Conservation (phyloP, 1,284 basidiomycete genomes). For the Ceratobasidium theobromae region DNA sequence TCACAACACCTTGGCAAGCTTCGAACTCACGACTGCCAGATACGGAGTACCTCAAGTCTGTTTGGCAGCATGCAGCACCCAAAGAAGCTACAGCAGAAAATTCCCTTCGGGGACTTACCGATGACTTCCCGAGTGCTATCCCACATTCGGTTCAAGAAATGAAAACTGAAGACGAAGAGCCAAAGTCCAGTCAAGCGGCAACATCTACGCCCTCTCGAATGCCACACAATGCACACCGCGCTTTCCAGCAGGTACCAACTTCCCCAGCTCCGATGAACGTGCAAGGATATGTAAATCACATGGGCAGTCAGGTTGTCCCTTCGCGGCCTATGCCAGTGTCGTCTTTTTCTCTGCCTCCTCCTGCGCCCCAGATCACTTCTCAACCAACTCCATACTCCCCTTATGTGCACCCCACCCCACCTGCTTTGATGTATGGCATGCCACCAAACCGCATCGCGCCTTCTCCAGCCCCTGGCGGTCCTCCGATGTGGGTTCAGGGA, state of each 20-base stretch:
- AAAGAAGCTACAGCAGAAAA: slow-evolving; percentile 66
- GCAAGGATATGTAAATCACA: slow-evolving; percentile 39
- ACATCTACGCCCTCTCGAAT: background rate
- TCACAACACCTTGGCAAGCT: slow-evolving; percentile 56
- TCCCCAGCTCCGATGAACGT: slow-evolving; percentile 46
- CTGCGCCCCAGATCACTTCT: slow-evolving; percentile 47
- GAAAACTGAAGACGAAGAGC: slow-evolving; percentile 73
- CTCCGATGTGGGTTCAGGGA: slow-evolving; percentile 66
- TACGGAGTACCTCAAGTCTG: slow-evolving; percentile 74
- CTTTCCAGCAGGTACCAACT: slow-evolving; percentile 75
- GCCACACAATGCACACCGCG: slow-evolving; percentile 69
- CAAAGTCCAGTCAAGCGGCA: background rate
- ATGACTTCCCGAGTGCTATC: slow-evolving; percentile 65
- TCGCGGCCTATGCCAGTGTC: slow-evolving; percentile 10
- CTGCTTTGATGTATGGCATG: slow-evolving; percentile 57
- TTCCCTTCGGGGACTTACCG: slow-evolving; percentile 73
- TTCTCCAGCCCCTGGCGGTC: slow-evolving; percentile 58
- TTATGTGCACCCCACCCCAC: slow-evolving; percentile 63
- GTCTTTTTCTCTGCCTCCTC: slow-evolving; percentile 47
- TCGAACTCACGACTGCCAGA: slow-evolving; percentile 55
- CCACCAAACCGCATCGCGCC: slow-evolving; percentile 51
- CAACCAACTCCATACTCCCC: slow-evolving; percentile 32
- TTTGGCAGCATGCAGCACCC: slow-evolving; percentile 77
- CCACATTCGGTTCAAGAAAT: slow-evolving; percentile 77
- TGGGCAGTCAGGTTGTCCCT: slow-evolving; percentile 40